phyloP scores from a whole-genome alignment of 352 stramenopile genomes.

The Lagenidium sp. region DNA sequence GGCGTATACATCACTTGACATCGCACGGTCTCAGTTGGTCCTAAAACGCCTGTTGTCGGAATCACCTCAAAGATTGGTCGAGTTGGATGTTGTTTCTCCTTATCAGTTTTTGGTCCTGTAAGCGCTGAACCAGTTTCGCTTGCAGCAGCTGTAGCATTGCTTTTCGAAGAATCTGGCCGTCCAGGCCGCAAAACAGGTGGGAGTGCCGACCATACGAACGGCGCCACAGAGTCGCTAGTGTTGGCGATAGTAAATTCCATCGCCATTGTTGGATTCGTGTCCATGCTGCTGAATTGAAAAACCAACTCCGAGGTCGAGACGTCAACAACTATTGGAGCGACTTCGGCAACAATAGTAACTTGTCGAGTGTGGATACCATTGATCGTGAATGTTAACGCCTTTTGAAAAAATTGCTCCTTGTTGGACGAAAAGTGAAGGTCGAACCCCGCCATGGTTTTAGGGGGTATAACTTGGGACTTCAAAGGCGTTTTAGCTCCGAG shows the following conservation, averaged over 20 bases:
- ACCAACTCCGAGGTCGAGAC: slow-evolving; percentile 40
- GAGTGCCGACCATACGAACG: slow-evolving; percentile 70
- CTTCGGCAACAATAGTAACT: slow-evolving; percentile 76
- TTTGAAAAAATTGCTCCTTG: slow-evolving; percentile 82
- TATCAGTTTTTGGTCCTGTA: too few species aligned
- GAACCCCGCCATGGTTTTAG: slow-evolving; percentile 75
- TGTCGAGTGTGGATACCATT: slow-evolving; percentile 84
- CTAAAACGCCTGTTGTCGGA: slow-evolving; percentile 27
- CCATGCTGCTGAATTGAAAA: slow-evolving; percentile 69
- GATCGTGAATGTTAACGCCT: slow-evolving; percentile 74
- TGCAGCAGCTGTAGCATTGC: slow-evolving; percentile 17
- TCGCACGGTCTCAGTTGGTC: slow-evolving; percentile 17
- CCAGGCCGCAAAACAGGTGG: too few species aligned
- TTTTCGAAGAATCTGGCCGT: slow-evolving; percentile 57
- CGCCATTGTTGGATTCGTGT: slow-evolving; percentile 36
- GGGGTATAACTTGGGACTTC: slow-evolving; percentile 81
- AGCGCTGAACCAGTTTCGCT: too few species aligned
- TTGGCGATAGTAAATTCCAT: slow-evolving; percentile 80
- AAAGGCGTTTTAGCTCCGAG: slow-evolving; percentile 39
- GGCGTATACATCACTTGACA: slow-evolving; percentile 58
- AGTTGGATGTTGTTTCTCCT: slow-evolving; percentile 7
- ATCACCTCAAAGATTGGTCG: slow-evolving; percentile 40
- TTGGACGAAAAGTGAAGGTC: slow-evolving; percentile 81
- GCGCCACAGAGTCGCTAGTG: slow-evolving; percentile 82
- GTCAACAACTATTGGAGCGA: slow-evolving; percentile 83